phyloP scores from a whole-genome alignment of 176 grass and related monocot genomes.

The Aegilops bicornis region DNA sequence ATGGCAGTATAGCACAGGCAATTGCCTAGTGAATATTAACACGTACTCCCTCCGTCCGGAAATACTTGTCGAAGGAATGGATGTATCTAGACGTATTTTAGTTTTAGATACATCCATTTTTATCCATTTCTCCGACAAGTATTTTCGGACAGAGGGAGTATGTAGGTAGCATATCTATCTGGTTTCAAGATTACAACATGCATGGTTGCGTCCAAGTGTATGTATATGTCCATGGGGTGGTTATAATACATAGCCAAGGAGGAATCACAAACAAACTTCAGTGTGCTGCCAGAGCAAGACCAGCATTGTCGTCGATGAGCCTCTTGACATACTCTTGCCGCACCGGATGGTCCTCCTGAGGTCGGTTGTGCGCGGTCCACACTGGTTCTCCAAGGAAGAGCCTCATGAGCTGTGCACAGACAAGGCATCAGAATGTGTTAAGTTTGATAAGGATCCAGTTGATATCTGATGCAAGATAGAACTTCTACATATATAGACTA shows the following conservation, averaged over 20 bases:
- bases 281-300: slow-evolving; percentile 66
- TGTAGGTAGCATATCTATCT: neutral
- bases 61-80: no score
- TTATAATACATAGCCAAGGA: neutral
- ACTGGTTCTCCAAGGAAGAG: slow-evolving; percentile 82
- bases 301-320: slow-evolving; percentile 44
- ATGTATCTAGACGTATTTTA: no score
- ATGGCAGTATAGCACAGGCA: neutral
- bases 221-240: neutral
- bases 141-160: no score
- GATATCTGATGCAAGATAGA: neutral
- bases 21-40: no score
- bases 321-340: slow-evolving; percentile 76
- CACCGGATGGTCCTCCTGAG: slow-evolving; percentile 82
- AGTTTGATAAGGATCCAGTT: neutral
- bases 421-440: neutral
- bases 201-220: neutral
- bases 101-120: no score
- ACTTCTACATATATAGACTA: neutral
- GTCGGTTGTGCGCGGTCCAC: slow-evolving; percentile 74
- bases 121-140: no score
- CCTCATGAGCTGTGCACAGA: slow-evolving; percentile 73
- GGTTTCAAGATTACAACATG: neutral
- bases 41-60: no score
- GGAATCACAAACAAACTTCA: slow-evolving; percentile 28